These are phyloP conservation scores for Ambrosia trifida DNA, from an alignment of 129 eudicot genomes.

Conservation along the genomic window DNA sequence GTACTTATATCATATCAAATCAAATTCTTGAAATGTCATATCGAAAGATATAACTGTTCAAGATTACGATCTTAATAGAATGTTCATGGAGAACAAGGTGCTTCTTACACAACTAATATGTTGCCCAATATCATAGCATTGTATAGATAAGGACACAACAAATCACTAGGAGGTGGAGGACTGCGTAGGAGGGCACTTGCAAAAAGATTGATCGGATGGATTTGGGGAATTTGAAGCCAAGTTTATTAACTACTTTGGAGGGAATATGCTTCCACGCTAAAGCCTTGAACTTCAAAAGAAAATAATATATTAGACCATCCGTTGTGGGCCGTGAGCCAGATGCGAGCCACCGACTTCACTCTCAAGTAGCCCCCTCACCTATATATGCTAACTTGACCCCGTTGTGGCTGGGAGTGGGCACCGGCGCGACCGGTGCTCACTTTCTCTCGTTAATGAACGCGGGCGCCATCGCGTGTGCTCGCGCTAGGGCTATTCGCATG, in stretches of 20 bases:
- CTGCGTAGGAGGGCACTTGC: conserved; percentile 40
- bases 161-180: conserved; percentile 35
- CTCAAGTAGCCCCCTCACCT: too few relatives aligned
- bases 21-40: neutral
- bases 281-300: conserved; percentile 7
- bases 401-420: too few relatives aligned
- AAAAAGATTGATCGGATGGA: conserved; percentile 21
- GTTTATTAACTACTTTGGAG: conserved; percentile 1
- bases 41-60: conserved; percentile 2
- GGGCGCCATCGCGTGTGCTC: too few relatives aligned
- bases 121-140: conserved; percentile 18
- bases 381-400: too few relatives aligned
- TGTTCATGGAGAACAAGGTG: conserved; percentile 12
- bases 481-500: too few relatives aligned
- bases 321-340: too few relatives aligned
- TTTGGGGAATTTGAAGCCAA: conserved; percentile 24
- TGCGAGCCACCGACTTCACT: too few relatives aligned
- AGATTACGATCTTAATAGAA: conserved; percentile 14
- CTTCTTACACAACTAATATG: conserved; percentile 19
- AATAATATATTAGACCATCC: neutral
- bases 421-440: too few relatives aligned
- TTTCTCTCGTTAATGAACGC: too few relatives aligned
- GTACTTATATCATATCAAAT: neutral
- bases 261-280: conserved; percentile 33
- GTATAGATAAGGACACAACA: conserved; percentile 26